phyloP scores from a whole-genome alignment of 139 green algal species.

The Ettlia oleoabundans region DNA sequence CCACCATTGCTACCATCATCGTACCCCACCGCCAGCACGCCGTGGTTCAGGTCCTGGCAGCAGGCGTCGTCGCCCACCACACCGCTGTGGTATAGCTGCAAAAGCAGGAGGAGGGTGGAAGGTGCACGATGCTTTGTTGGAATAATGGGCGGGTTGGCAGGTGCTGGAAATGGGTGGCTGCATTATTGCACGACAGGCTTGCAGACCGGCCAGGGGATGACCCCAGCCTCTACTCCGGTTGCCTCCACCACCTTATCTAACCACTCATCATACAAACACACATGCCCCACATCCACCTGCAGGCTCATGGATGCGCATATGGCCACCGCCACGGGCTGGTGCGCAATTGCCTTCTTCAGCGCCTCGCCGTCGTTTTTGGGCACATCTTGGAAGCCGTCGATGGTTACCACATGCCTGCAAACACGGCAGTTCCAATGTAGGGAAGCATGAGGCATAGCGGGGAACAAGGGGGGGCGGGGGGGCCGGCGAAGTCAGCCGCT shows the following conservation, averaged over 20 bases:
- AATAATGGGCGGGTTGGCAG: too few relatives aligned
- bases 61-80: slow-evolving; percentile 63
- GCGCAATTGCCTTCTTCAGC: slow-evolving; percentile 70
- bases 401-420: slow-evolving; percentile 57
- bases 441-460: too few relatives aligned
- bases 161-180: too few relatives aligned
- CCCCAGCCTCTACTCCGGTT: too few relatives aligned
- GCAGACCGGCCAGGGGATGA: too few relatives aligned
- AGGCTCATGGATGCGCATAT: slow-evolving; percentile 84
- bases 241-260: too few relatives aligned
- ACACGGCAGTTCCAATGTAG: neutral
- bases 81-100: slow-evolving; percentile 85
- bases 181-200: too few relatives aligned
- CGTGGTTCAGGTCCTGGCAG: slow-evolving; percentile 88
- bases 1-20: slow-evolving; percentile 7
- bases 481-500: too few relatives aligned
- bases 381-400: slow-evolving; percentile 91
- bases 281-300: slow-evolving; percentile 31
- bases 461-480: too few relatives aligned
- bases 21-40: slow-evolving; percentile 87
- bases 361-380: slow-evolving; percentile 65
- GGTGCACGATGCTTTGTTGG: neutral
- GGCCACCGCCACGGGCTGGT: slow-evolving; percentile 88
- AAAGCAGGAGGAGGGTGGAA: neutral
- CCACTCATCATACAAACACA: too few relatives aligned